Percentiles rank a stretch among this genome's conserved stretches.
Conservation (phyloP, 2,329 filamentous ascomycete species). For the Lasiodiplodia hormozganensis region DNA sequence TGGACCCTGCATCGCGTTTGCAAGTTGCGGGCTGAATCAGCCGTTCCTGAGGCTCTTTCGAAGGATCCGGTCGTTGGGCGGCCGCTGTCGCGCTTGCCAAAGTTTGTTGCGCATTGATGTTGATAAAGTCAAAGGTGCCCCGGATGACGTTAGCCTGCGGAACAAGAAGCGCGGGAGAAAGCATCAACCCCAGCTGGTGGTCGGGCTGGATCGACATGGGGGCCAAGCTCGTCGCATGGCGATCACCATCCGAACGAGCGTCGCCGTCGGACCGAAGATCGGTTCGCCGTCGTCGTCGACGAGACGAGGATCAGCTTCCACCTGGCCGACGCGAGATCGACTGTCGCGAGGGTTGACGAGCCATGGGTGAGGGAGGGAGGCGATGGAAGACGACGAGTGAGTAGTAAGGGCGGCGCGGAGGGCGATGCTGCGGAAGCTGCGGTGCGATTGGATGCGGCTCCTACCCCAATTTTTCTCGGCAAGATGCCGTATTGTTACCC, state of each 20-base stretch:
- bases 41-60: not conserved
- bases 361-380: not conserved
- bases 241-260: not conserved
- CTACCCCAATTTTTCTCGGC: not conserved
- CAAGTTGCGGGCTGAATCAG: not conserved
- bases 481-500: not conserved
- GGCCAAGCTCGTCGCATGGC: not conserved
- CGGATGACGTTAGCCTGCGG: not conserved
- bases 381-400: not conserved
- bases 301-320: not conserved
- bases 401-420: not conserved
- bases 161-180: not conserved
- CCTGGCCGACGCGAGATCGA: not conserved
- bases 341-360: not conserved
- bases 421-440: not conserved
- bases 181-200: not conserved
- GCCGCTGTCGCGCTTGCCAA: not conserved
- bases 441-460: not conserved
- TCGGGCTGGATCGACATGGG: not conserved
- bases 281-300: not conserved
- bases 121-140: not conserved
- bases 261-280: constrained; percentile 18
- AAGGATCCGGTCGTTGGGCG: not conserved
- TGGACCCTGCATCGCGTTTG: not conserved
- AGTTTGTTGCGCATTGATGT: not conserved